Base-by-base conservation (phyloP, 345 rosid genomes). In the Hibiscus tridactylites region DNA sequence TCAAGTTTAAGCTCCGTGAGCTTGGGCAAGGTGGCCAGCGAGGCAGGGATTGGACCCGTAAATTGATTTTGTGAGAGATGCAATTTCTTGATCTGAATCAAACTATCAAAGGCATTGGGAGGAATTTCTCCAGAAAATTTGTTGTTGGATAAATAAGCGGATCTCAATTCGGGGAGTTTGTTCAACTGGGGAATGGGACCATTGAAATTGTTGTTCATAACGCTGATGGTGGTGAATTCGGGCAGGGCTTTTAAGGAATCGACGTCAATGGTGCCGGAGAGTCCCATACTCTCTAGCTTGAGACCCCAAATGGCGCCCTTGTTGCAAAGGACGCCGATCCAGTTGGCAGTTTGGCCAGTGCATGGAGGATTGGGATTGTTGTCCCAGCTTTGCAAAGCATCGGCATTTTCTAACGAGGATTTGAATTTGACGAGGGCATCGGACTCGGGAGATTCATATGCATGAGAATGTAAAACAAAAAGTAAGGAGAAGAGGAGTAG, bases 301-400 rank as follows among this genome's bases (percentile, higher is more conserved):
- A 95, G 56, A n/a, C 97, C 93, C 92, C 84, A 84, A 57, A 95
- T 72, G 13, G 21, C 46, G 49, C 80, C 87, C 0, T 71, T 44
- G 7, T 46, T 21, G 65, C 99, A 95, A 46, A 84, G 66, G 37
- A 89, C 85, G 29, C 97, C 97, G 6, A 0, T 69, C 99, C 99
- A 95, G 19, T 79, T 83, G 9, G 86, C 61, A 6, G 0, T 5
- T 6, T 47, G 75, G 6, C 62, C 83, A 4, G 10, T 4, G 73
- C 99, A 92, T 0, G 88, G 84, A 1, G 71, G 54, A 1, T 5
- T 64, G 29, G 9, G 13, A 3, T 54, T 57, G 19, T 24, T 76
- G 6, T 77, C 73, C 94, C 97, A 95, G 2, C 62, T 71, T 9
- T 71, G 67, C 59, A 95, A 76, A 1, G 78, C 79, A 0, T 68